These are phyloP conservation scores for Astragalus membranaceus DNA, from an alignment of 306 rosid species.

Conservation along the genomic window DNA sequence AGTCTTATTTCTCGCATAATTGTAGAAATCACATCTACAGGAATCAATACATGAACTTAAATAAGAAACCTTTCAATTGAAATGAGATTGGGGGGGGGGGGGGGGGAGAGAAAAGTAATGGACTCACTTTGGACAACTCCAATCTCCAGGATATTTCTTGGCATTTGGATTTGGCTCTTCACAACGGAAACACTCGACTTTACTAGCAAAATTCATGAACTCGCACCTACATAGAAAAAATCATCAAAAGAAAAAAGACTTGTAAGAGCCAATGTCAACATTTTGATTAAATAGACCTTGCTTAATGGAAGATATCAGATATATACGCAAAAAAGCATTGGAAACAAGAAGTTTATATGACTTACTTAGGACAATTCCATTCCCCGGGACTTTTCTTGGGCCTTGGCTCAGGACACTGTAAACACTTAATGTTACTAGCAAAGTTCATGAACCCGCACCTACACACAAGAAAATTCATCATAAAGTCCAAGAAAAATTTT, in stretches of 20 bases:
- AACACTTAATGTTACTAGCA: constrained; percentile 58
- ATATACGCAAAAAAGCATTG: background rate
- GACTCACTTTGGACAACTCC: constrained; percentile 86
- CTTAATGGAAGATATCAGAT: background rate
- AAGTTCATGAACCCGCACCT: constrained; percentile 89
- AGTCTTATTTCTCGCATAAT: constrained; percentile 38
- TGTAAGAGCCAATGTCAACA: background rate
- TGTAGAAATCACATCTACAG: constrained; percentile 66
- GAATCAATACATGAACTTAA: constrained; percentile 6
- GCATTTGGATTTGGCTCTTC: constrained; percentile 40
- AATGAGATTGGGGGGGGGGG: background rate
- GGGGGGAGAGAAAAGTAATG: background rate
- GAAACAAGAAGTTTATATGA: background rate
- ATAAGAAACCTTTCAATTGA: background rate
- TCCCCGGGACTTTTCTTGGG: constrained; percentile 54
- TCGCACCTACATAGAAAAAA: constrained; percentile 47
- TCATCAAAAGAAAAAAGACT: background rate
- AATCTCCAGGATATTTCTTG: constrained; percentile 52
- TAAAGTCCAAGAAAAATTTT: too few species aligned
- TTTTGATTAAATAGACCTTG: background rate
- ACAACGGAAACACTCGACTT: constrained; percentile 59
- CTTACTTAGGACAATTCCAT: constrained; percentile 88
- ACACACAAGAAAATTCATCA: constrained; percentile 19
- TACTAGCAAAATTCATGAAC: constrained; percentile 75
- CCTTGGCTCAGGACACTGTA: constrained; percentile 55